Base-by-base conservation (phyloP, 768 basidiomycete genomes). In the Suillus spraguei region DNA sequence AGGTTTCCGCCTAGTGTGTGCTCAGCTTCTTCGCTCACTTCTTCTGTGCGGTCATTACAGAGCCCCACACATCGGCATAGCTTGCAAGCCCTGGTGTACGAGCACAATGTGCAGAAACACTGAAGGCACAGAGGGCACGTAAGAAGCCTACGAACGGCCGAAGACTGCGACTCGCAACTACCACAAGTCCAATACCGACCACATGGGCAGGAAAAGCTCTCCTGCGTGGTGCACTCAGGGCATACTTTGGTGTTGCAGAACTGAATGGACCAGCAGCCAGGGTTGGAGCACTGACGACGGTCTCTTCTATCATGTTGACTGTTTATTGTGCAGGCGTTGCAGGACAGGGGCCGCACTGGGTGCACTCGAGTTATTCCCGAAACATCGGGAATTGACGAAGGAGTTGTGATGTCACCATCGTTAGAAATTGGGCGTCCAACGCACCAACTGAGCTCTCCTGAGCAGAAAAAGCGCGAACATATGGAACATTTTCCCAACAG, bases 21-120 rank as follows among this genome's bases (percentile, higher is more conserved):
- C 13, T 22, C n/a, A 36, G 6, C n/a, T 13, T 33, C 53, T 8
- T n/a, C 7, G 33, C 35, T 22, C 35, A 9, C 46, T 52, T 60
- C 59, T 54, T 60, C 59, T 9, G 54, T 55, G 61, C 62, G 62
- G 32, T 63, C 59, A 7, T 33, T 32, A 63, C 62, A 63, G 41
- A 61, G 28, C 8, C 39, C 60, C 53, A 16, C 59, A 22, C 24
- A 5, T 28, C 16, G 33, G 24, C 62, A 63, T 16, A 28, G 2
- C 28, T 0, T 2, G 60, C 62, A 63, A 14, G 24, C 13, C 1
- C 4, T 8, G 9, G 62, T 63, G 32, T 42, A 55, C 7, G 28
- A 39, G 32, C 62, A 63, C 8, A 1, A n/a, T 11, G 13, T 2
- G 62, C 62, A 63, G 24, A 32, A 63, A 33, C 11, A 20, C 9